phyloP scores from a whole-genome alignment of 768 basidiomycete genomes.

The Rhodotorula babjevae region DNA sequence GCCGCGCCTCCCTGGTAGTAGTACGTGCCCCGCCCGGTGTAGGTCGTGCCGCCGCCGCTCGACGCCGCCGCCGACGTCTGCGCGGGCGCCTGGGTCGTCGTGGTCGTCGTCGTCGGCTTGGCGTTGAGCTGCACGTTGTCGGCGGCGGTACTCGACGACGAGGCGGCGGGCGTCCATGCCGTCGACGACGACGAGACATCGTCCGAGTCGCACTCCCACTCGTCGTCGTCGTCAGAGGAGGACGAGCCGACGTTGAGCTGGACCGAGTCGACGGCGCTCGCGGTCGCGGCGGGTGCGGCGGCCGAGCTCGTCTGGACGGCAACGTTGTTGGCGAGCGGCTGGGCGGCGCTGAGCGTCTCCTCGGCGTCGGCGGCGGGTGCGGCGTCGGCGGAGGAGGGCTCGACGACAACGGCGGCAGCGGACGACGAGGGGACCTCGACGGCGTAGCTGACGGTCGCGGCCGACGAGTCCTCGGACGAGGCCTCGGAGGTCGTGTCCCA shows the following conservation, averaged over 20 bases:
- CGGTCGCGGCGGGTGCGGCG: neutral
- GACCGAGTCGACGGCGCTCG: neutral
- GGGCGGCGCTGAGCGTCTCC: neutral
- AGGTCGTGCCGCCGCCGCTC: neutral
- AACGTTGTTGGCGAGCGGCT: constrained; percentile 5
- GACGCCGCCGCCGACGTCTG: neutral
- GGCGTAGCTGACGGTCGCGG: constrained; percentile 8
- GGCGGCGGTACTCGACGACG: neutral
- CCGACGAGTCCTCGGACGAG: constrained; percentile 5
- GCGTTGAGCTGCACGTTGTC: constrained; percentile 6
- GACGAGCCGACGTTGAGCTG: neutral
- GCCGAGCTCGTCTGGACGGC: neutral
- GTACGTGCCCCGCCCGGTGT: constrained; percentile 22
- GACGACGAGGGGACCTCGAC: constrained; percentile 35
- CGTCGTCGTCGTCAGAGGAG: neutral
- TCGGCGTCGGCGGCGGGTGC: too few species aligned
- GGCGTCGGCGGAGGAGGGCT: too few species aligned
- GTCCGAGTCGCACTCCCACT: neutral
- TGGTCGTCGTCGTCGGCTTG: constrained; percentile 5
- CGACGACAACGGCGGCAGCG: neutral
- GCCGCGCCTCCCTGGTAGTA: constrained; percentile 52
- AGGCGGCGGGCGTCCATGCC: neutral
- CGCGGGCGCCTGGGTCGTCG: constrained; percentile 10
- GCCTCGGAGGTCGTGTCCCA: constrained; percentile 32
- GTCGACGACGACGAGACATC: neutral